Evolutionary conservation across 257 asterid species (phyloP).

Genomic region (Hygrophila difformis): DNA sequence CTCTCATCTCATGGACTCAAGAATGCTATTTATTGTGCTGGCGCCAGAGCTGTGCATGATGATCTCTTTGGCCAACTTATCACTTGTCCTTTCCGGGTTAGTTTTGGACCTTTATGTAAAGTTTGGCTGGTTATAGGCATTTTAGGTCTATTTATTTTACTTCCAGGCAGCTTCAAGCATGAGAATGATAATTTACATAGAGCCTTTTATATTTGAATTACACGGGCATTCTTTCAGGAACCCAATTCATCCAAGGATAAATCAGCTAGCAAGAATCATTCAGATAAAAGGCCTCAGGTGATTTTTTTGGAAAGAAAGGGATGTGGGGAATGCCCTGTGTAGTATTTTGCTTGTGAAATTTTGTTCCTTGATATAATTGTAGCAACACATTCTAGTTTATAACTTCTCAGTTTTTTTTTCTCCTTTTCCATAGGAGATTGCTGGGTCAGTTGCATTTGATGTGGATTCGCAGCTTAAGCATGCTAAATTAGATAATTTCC

Average conservation of each 20-base stretch:
- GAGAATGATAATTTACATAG: background rate
- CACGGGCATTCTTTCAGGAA: constrained; percentile 33
- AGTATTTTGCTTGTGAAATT: too few species aligned
- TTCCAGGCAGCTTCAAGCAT: background rate
- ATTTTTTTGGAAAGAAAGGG: too few species aligned
- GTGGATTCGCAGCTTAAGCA: constrained; percentile 30
- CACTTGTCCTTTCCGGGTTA: constrained; percentile 83
- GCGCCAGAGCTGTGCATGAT: constrained; percentile 48
- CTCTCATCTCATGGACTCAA: constrained; percentile 79
- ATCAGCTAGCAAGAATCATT: constrained; percentile 30
- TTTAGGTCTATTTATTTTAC: background rate
- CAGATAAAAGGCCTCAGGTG: constrained; percentile 57
- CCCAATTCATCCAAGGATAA: constrained; percentile 50
- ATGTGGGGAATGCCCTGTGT: too few species aligned
- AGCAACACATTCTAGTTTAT: too few species aligned
- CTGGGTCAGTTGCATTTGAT: constrained; percentile 45
- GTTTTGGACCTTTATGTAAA: constrained; percentile 19
- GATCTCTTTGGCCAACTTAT: constrained; percentile 76
- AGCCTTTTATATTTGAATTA: background rate
- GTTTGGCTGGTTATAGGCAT: constrained; percentile 9
- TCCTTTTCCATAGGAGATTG: constrained; percentile 33
- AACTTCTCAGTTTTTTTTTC: too few species aligned
- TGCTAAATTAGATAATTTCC: constrained; percentile 61
- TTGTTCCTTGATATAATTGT: too few species aligned
- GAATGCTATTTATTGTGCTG: constrained; percentile 61